Conservation (phyloP, 2,329 filamentous ascomycete genomes). For the Arthrobotrys conoides region DNA sequence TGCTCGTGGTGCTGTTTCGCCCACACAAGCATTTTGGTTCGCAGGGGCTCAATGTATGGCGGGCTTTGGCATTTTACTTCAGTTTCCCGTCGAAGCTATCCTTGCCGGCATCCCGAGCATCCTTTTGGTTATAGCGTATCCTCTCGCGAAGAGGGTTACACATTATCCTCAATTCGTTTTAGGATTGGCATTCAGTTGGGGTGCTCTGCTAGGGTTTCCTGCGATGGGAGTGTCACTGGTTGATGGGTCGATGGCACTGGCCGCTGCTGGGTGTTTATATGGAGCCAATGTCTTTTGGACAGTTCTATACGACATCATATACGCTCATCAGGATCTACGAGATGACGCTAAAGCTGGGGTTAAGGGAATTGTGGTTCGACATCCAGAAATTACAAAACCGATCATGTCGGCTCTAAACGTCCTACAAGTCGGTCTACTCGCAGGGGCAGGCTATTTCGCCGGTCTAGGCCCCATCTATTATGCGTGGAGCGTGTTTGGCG, state of each 20-base stretch:
- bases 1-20: constrained; percentile 81
- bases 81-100: constrained; percentile 81
- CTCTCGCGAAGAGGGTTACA: constrained; percentile 86
- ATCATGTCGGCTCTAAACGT: constrained; percentile 79
- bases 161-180: constrained; percentile 89
- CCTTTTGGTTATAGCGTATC: constrained; percentile 80
- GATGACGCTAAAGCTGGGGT: constrained; percentile 89
- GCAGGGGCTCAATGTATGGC: constrained; percentile 81
- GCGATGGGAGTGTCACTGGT: constrained; percentile 84
- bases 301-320: constrained; percentile 91
- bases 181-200: constrained; percentile 89
- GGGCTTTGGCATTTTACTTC: constrained; percentile 80
- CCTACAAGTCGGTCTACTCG: constrained; percentile 78
- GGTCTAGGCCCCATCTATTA: constrained; percentile 80
- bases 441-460: constrained; percentile 77
- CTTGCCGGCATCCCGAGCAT: constrained; percentile 84
- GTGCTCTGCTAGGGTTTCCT: constrained; percentile 88
- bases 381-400: constrained; percentile 81
- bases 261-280: constrained; percentile 79
- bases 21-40: constrained; percentile 79
- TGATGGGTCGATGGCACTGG: constrained; percentile 73
- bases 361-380: constrained; percentile 86
- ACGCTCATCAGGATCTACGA: constrained; percentile 90
- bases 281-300: constrained; percentile 87
- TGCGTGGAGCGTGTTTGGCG: constrained; percentile 77